phyloP scores from a whole-genome alignment of 306 rosid genomes.

The Inga laurina region DNA sequence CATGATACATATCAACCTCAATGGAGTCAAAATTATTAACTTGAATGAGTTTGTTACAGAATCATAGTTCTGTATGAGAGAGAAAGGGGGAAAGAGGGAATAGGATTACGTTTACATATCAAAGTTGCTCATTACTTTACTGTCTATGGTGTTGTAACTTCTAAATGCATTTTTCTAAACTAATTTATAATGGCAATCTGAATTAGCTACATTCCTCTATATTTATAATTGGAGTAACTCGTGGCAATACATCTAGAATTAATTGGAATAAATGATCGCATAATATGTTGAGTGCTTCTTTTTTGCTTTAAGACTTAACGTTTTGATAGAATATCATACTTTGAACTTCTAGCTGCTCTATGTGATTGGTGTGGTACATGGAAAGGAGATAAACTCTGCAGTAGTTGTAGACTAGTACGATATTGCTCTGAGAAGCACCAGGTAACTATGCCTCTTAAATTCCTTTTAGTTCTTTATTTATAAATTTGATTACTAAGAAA shows the following conservation, averaged over 20 bases:
- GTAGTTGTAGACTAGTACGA: constrained; percentile 68
- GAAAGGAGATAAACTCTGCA: constrained; percentile 76
- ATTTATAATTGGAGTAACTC: constrained; percentile 3
- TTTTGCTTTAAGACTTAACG: neutral
- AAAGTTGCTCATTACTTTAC: neutral
- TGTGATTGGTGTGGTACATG: constrained; percentile 91
- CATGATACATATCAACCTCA: neutral
- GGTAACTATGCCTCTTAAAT: constrained; percentile 45
- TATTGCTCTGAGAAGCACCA: constrained; percentile 90
- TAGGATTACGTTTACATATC: too few species aligned
- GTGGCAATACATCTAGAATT: neutral
- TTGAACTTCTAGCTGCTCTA: constrained; percentile 54
- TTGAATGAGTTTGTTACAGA: neutral
- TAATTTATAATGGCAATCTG: neutral
- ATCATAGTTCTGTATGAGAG: too few species aligned
- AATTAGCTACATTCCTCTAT: neutral
- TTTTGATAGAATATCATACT: constrained; percentile 23
- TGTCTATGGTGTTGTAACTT: neutral
- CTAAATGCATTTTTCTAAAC: neutral
- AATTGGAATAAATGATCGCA: neutral
- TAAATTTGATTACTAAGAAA: constrained; percentile 1
- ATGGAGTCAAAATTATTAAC: neutral
- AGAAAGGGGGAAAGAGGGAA: too few species aligned
- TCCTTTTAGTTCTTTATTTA: neutral
- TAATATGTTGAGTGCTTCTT: neutral